Percentiles rank a stretch among this genome's conserved stretches.
These are phyloP conservation scores for Decorospora gaudefroyi DNA, from an alignment of 2,329 filamentous ascomycete genomes.

Conservation along the genomic window DNA sequence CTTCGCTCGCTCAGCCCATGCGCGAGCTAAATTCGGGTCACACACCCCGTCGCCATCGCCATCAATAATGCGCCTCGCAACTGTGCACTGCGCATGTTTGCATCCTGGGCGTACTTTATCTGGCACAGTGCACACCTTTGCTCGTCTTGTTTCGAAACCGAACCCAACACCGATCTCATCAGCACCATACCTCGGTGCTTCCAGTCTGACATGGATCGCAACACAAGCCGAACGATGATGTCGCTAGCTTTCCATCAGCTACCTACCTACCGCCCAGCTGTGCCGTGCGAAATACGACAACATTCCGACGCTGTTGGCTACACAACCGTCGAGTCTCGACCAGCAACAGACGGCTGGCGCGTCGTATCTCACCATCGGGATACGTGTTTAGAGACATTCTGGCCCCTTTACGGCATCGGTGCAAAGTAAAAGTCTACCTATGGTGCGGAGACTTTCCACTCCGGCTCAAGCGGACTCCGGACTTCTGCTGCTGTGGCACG, in stretches of 20 bases:
- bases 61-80: no score
- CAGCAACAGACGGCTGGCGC: no score
- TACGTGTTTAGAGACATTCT: background rate
- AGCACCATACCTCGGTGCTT: background rate
- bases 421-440: background rate
- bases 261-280: slow-evolving; percentile 2
- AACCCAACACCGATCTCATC: background rate
- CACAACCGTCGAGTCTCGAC: slow-evolving; percentile 1
- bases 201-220: background rate
- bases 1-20: slow-evolving; percentile 5
- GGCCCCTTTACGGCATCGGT: background rate
- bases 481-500: background rate
- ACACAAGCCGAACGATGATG: background rate
- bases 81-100: slow-evolving; percentile 5
- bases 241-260: slow-evolving; percentile 1
- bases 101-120: background rate
- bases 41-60: no score
- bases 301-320: slow-evolving; percentile 2
- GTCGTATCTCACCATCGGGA: no score
- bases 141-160: slow-evolving; percentile 1
- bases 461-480: slow-evolving; percentile 1
- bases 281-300: background rate
- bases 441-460: slow-evolving; percentile 1
- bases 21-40: slow-evolving; percentile 7
- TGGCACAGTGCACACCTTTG: background rate